Evolutionary conservation across 768 basidiomycete species (phyloP).

Genomic region (Sarcodon sp.): DNA sequence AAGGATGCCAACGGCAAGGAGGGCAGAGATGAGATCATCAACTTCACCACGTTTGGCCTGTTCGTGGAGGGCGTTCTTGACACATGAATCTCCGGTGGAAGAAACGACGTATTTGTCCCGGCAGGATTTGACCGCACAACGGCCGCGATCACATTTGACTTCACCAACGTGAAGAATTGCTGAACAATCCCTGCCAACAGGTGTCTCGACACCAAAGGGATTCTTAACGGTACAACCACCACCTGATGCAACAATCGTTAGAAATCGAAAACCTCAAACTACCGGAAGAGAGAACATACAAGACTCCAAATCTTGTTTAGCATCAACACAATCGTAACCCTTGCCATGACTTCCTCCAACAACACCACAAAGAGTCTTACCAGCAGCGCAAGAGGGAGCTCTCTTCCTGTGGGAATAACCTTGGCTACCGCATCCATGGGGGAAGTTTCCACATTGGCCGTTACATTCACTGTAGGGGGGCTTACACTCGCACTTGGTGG

Average conservation of each 20-base stretch:
- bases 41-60: neutral
- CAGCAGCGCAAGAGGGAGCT: constrained; percentile 11
- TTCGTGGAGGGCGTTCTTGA: neutral
- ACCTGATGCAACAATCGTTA: constrained; percentile 10
- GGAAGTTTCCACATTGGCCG: constrained; percentile 17
- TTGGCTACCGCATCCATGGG: constrained; percentile 8
- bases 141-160: constrained; percentile 15
- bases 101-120: constrained; percentile 9
- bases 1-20: neutral
- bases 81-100: constrained; percentile 7
- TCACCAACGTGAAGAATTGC: constrained; percentile 14
- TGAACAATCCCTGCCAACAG: constrained; percentile 19
- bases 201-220: constrained; percentile 7
- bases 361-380: constrained; percentile 15
- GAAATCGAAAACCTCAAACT: neutral
- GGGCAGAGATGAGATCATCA: neutral
- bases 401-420: constrained; percentile 7
- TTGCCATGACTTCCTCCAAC: constrained; percentile 4
- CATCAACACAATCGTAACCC: constrained; percentile 19
- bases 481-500: constrained; percentile 17
- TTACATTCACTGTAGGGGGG: constrained; percentile 15
- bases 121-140: constrained; percentile 18
- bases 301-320: constrained; percentile 11
- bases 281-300: constrained; percentile 14
- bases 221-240: constrained; percentile 20